Conservation (phyloP, 140 eudicot genomes). For the Senecio squalidus region DNA sequence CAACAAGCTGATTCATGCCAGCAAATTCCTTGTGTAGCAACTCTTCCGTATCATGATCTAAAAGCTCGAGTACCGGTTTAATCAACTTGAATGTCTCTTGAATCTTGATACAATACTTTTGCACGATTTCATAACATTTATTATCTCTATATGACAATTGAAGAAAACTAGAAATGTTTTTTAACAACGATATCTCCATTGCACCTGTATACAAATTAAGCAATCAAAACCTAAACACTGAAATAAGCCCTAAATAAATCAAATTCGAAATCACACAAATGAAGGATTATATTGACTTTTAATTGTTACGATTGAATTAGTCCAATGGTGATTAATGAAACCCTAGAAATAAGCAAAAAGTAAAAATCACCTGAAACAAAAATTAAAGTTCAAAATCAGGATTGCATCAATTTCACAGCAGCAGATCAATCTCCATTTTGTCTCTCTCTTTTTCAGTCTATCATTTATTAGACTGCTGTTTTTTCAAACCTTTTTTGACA, state of each 20-base stretch:
- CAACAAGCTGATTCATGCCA: conserved; percentile 45
- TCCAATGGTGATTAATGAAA: no score
- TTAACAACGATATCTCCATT: conserved; percentile 77
- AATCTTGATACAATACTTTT: conserved; percentile 45
- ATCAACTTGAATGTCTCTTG: conserved; percentile 67
- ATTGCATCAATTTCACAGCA: no score
- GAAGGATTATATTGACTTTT: no score
- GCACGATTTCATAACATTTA: conserved; percentile 41
- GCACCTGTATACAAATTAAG: conserved; percentile 23
- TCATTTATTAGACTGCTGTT: no score
- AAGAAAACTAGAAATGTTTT: conserved; percentile 49
- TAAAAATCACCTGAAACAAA: no score
- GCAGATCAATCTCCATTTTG: no score
- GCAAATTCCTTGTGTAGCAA: conserved; percentile 50
- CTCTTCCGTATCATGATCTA: conserved; percentile 52
- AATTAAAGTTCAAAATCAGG: no score
- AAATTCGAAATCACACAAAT: background rate
- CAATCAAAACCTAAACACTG: background rate
- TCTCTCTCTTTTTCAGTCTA: no score
- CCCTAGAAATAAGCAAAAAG: no score
- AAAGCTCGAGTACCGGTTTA: conserved; percentile 63
- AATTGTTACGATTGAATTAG: no score
- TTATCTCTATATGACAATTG: conserved; percentile 42
- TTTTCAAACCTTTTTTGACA: no score
- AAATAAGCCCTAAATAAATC: background rate